Base-by-base conservation (phyloP, 2,329 filamentous ascomycete genomes). In the Stylonectria norvegica region DNA sequence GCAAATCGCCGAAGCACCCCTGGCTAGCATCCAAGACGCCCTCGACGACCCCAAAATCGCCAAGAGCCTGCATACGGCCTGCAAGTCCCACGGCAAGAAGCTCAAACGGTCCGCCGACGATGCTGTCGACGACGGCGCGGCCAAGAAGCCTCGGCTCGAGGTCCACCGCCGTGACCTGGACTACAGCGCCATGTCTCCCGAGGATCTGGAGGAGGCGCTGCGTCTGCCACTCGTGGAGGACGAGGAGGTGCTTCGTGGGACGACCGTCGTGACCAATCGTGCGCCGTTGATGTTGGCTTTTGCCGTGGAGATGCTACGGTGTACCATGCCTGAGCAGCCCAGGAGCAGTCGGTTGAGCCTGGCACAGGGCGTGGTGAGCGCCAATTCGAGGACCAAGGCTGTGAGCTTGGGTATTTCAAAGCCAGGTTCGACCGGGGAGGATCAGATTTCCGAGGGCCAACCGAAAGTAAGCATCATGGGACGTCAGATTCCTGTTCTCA, bases 271-370 rank as follows among this genome's bases (percentile, higher is more conserved):
- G 46, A 93, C 87, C 0, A 94, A 95, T 56, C 75, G 89, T 27
- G 89, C 89, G 2, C 89, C 89, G 1, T 67, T 95, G 2, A 81
- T 95, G 2, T 72, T 95, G 5, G 88, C 88, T 0, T 94, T 94
- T 62, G 81, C 85, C 1, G 77, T 89, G 11, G 78, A 81, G 44
- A 60, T 91, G 34, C 61, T 94, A 33, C 83, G 85, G 32, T 82
- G 85, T 58, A 94, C 87, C 0, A 91, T 90, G 83, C 86, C 89
- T 0, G 83, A 86, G 50, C 89, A 95, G 59, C 89, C 89, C 3
- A 72, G 83, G 3, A 93, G 86, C n/a, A 91, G 87, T 59, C 75
- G 87, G 33, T 68, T 95, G 15, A 94, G 88, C 58, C 69, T 95
- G 15, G 86, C 83, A 0, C 89, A 95, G 62, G 88, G 86, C 1